Evolutionary conservation across 2,329 filamentous ascomycete species (phyloP), one percentile per base, ranked within the genome.

Genomic region (Neofusicoccum sp.): DNA sequence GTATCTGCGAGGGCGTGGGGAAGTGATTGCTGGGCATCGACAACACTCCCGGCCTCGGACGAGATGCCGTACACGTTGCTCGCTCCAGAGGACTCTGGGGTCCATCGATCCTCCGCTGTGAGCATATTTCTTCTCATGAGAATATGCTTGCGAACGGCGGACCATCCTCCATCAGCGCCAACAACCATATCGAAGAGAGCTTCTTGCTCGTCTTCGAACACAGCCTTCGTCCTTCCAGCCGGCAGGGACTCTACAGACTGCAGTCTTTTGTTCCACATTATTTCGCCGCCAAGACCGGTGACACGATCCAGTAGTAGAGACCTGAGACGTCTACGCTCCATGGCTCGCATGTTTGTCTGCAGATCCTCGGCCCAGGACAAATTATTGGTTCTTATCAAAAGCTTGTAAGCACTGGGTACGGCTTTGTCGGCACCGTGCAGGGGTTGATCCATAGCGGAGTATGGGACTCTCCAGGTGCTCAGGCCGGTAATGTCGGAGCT

Each of bases 271-370:
- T 37, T 37, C 50, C 50, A 56, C 12, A n/a, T n/a, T 22, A 56
- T 56, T n/a, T 56, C 50, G 1, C 50, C 50, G 37, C 50, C 50
- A 16, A 56, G 28, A 5, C n/a, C 22, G 4, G 6, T 7, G 29
- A 56, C n/a, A 11, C 50, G 50, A 16, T 56, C 34, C 7, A 34
- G 16, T 11, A 56, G 50, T 12, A 56, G 6, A 5, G 28, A n/a
- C 8, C 33, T 11, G 7, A 56, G 33, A 4, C 12, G 6, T 12
- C 50, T 14, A 6, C 50, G 50, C n/a, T 56, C 50, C 29, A 56
- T 56, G 37, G 16, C 28, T n/a, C 50, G 50, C 50, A 56, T 56
- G n/a, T 56, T 56, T 7, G 50, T 56, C 16, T 56, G 33, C n/a
- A 56, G 16, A 33, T 56, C 50, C 31, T 33, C 34, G 7, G 50